Base-by-base conservation (phyloP, 2,329 filamentous ascomycete genomes). In the Aspergillus sp. region DNA sequence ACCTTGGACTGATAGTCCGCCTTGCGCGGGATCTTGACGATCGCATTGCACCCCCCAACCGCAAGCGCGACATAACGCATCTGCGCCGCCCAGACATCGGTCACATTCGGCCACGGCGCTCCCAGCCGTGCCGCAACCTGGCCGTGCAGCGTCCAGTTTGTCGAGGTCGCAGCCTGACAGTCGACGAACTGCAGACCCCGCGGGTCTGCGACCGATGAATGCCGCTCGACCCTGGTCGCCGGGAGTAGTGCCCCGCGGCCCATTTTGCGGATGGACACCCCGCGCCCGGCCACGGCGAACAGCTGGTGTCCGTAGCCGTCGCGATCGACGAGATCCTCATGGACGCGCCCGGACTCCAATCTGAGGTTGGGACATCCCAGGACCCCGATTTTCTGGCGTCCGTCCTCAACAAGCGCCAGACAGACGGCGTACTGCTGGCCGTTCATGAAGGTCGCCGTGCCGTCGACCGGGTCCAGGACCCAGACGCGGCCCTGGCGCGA, bases 381-480 rank as follows among this genome's bases (percentile, higher is more conserved):
- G 2, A 77, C 71, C n/a, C 69, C 74, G 14, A 80, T 50, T 31
- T 68, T 60, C 50, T 80, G 71, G 28, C 55, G 46, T 3, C 75
- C 75, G 33, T 77, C 61, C 36, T 74, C 67, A 2, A 80, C 53
- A 40, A 80, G 55, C 3, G 71, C 69, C 13, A 80, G 57, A 38
- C 72, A 73, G 3, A 80, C 72, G 3, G 71, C 75, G 37, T 79
- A 80, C 54, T 80, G 76, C 52, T 75, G 66, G 3, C 72, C 72
- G 24, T 58, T 58, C 42, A 80, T 68, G 37, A 78, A 80, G 0
- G 74, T 72, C 11, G 69, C 71, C 1, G 76, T 80, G 17, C 76
- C 76, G 43, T 80, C 76, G 5, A 80, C 71, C 0, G 76, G 76
- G 46, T 80, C 76, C 49, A 80, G 67, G 17, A 75, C 68, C 76